Evolutionary conservation across 345 rosid genomes (phyloP), one percentile per base, ranked within the genome.

Genomic region (Eucalyptus paniculata): DNA sequence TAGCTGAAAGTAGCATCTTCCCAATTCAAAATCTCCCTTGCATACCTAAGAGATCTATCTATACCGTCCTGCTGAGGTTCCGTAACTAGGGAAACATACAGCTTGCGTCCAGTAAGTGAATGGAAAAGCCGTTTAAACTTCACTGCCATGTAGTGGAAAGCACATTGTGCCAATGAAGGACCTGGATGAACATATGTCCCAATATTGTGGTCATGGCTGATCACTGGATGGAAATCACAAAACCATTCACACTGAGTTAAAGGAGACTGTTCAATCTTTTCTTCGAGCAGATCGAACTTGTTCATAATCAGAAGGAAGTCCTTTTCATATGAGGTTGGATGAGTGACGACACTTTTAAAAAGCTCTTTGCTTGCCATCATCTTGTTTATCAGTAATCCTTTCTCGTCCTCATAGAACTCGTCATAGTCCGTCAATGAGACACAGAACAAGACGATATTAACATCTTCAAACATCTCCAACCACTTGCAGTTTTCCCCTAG

Each of bases 201-300:
- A 86, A 56, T 56, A 23, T 86, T 90, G 85, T 90, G 90, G 90
- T 92, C 90, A 40, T 91, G 91, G 91, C 95, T 92, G 86, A 94
- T 92, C 90, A 95, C 92, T 1, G 99, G 98, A 81, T 92, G 56
- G 93, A 93, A 97, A 92, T 96, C 97, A 6, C 89, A 62, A 83
- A 97, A 97, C 99, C 99, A 97, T 92, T 97, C 98, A 14, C 99
- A 97, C n/a, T 65, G 93, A 87, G 89, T 91, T 42, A 97, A 92
- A 87, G 98, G 95, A 89, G 89, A 91, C 62, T 91, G 92, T 56
- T 93, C 95, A 12, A 97, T 94, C 92, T 94, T 97, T 89, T 95
- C 96, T 91, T 95, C 96, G 1, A 97, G 91, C 83, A 97, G 93
- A 89, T 97, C 99, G 44, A 93, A 96, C 91, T 97, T 97, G 91